Evolutionary conservation across 1,284 basidiomycete genomes (phyloP).

Genomic region (Ustilago loliicola): DNA sequence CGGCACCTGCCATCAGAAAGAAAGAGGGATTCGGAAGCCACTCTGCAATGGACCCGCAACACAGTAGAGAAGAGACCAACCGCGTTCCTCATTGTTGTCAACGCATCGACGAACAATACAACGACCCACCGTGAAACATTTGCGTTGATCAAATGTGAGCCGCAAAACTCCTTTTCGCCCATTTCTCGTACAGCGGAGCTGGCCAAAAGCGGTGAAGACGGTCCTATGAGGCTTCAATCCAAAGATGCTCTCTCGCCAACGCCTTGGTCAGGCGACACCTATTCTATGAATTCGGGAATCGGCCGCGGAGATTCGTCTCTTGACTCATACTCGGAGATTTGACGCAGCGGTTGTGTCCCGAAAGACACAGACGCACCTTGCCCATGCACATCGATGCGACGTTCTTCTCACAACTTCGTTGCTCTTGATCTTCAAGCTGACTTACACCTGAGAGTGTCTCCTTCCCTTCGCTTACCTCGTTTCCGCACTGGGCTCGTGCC

Average conservation of each 20-base stretch:
- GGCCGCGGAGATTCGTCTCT: too few species aligned
- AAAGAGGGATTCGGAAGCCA: too few species aligned
- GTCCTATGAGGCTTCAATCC: conserved; percentile 2
- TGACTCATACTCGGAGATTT: too few species aligned
- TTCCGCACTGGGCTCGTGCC: too few species aligned
- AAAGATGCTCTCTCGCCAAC: background rate
- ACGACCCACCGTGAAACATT: background rate
- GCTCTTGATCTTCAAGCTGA: too few species aligned
- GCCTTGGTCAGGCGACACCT: conserved; percentile 2
- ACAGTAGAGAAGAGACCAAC: too few species aligned
- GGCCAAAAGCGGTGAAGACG: conserved; percentile 27
- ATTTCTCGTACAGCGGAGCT: background rate
- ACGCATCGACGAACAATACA: background rate
- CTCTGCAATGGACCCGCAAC: too few species aligned
- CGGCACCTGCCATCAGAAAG: too few species aligned
- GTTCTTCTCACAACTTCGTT: background rate
- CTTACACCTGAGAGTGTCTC: too few species aligned
- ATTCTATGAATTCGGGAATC: background rate
- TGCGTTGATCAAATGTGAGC: background rate
- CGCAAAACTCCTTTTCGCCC: background rate
- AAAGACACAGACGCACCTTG: background rate
- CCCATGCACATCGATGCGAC: background rate
- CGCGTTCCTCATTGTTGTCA: background rate
- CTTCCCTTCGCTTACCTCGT: too few species aligned
- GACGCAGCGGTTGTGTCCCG: too few species aligned